Percentiles rank a stretch among this genome's conserved stretches.
phyloP scores from a whole-genome alignment of 139 green algal species.

The Yamagishiella unicocca region DNA sequence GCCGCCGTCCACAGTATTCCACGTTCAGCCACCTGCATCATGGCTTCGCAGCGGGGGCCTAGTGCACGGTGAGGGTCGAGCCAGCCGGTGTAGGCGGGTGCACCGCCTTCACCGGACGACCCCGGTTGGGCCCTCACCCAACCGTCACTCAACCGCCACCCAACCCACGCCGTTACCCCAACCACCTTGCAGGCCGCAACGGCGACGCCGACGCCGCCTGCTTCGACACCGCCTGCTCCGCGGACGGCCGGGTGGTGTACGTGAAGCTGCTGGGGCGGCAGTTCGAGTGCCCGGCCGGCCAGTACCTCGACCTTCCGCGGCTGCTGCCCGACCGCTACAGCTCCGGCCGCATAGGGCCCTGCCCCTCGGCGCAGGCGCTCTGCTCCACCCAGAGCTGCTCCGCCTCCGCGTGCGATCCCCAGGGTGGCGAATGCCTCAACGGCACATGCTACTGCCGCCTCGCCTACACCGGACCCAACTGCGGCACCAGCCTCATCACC shows the following conservation, averaged over 20 bases:
- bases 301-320: conserved; percentile 42
- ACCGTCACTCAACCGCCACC: background rate
- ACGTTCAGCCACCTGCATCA: background rate
- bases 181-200: background rate
- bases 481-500: conserved; percentile 27
- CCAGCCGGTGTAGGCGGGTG: background rate
- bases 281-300: conserved; percentile 48
- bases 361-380: conserved; percentile 42
- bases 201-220: conserved; percentile 27
- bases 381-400: conserved; percentile 47
- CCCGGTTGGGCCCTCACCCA: background rate
- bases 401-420: conserved; percentile 30
- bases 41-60: background rate
- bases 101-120: background rate
- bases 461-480: conserved; percentile 31
- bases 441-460: conserved; percentile 61
- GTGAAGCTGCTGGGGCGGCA: conserved; percentile 43
- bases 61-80: background rate
- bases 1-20: background rate
- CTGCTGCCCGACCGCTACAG: conserved; percentile 46
- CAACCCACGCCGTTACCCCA: background rate
- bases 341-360: conserved; percentile 57
- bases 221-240: conserved; percentile 34
- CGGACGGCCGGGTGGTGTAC: conserved; percentile 31
- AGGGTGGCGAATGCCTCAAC: conserved; percentile 46